A percentile compares a stretch with the other conserved stretches of the same genome.
phyloP scores from a whole-genome alignment of 306 rosid genomes.

The Dicorynia guianensis region DNA sequence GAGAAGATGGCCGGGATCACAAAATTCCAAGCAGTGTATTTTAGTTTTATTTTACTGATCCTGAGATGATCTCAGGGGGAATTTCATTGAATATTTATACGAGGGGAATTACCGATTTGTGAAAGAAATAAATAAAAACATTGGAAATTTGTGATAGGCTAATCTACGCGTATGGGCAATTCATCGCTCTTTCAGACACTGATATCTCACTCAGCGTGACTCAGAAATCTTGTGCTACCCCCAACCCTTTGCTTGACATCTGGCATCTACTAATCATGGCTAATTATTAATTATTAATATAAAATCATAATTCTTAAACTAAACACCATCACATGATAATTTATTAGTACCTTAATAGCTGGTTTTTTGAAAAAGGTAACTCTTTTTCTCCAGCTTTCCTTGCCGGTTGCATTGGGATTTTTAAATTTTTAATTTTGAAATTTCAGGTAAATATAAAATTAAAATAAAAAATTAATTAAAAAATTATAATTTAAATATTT shows the following conservation, averaged over 20 bases:
- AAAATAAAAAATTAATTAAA: too few species aligned
- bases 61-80: conserved; percentile 42
- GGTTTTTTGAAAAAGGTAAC: background rate
- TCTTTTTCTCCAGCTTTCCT: background rate
- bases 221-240: conserved; percentile 32
- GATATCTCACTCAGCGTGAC: background rate
- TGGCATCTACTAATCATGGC: conserved; percentile 25
- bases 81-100: conserved; percentile 49
- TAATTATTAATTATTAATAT: background rate
- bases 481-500: too few species aligned
- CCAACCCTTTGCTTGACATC: conserved; percentile 24
- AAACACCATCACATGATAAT: background rate
- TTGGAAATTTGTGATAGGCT: conserved; percentile 38
- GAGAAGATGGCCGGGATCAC: conserved; percentile 63
- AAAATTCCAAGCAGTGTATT: conserved; percentile 1
- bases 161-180: conserved; percentile 36
- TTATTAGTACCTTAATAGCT: background rate
- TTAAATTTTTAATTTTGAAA: too few species aligned
- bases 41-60: conserved; percentile 36
- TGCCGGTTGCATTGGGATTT: too few species aligned
- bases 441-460: too few species aligned
- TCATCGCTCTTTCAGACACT: background rate
- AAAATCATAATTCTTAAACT: background rate
- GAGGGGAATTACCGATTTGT: background rate
- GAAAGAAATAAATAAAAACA: background rate